phyloP scores from a whole-genome alignment of 2,329 filamentous ascomycete genomes.

The Tetracladium maxilliforme region DNA sequence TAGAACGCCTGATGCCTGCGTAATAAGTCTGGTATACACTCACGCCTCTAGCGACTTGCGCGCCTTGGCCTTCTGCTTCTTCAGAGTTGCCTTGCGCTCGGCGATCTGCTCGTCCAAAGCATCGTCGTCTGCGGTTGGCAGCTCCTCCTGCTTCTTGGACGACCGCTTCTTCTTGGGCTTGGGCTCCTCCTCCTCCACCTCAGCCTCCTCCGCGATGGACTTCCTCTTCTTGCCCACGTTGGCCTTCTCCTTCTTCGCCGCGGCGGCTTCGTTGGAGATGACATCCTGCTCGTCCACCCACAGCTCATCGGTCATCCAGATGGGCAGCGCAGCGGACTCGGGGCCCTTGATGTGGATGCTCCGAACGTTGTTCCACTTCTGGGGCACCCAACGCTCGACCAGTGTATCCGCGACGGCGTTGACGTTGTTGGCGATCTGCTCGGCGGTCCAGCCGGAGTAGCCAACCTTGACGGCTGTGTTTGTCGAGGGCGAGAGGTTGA shows the following conservation, averaged over 20 bases:
- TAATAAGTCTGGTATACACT: too few species aligned
- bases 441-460: conserved; percentile 55
- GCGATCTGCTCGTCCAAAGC: conserved; percentile 18
- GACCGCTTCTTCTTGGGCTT: conserved; percentile 15
- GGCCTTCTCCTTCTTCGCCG: conserved; percentile 27
- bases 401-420: conserved; percentile 54
- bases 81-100: conserved; percentile 16
- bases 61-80: conserved; percentile 17
- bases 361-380: conserved; percentile 78
- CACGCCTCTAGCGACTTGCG: conserved; percentile 8
- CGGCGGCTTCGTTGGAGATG: conserved; percentile 22
- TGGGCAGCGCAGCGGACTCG: conserved; percentile 75
- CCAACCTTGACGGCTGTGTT: conserved; percentile 74
- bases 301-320: conserved; percentile 86
- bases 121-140: conserved; percentile 15
- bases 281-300: conserved; percentile 73
- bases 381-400: conserved; percentile 66
- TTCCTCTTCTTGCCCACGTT: conserved; percentile 48
- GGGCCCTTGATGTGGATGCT: conserved; percentile 83
- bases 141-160: conserved; percentile 17
- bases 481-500: conserved; percentile 64
- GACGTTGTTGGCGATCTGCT: conserved; percentile 71
- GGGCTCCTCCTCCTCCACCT: conserved; percentile 15
- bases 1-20: too few species aligned
- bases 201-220: conserved; percentile 9